Base-by-base conservation (phyloP, 192 early-diverging fungal genomes). In the Rhizophagus sp. region DNA sequence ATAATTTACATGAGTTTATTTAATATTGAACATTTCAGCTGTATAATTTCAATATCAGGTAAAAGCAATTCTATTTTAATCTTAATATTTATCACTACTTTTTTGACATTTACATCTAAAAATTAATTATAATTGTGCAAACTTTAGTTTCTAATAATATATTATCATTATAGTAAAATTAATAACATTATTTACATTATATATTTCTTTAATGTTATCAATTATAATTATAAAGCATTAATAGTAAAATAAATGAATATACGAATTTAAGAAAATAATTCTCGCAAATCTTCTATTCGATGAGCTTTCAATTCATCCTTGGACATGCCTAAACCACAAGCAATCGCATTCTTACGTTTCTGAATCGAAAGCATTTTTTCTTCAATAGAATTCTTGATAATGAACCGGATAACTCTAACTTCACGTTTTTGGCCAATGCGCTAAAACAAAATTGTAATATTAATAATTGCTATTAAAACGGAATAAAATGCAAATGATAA, bases 301-400 rank as follows among this genome's bases (percentile, higher is more conserved):
- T 81, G 84, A 22, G 79, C 72, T 74, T 86, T 83, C 6, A 77
- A 49, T 62, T 88, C 87, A 9, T 84, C 64, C 47, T 88, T 85
- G 9, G 86, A 86, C 76, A 85, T 87, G 30, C 85, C 86, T 13
- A 90, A 64, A 62, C 87, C 87, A 24, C 81, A 84, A 12, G 84
- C 85, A 88, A 90, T 75, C 73, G 86, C 83, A 82, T 90, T 84
- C 87, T 98, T 98, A 62, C 91, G 87, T 19, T 89, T 84, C 80
- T 97, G 96, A 24, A 98, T 88, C 67, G 81, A 76, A 80, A 96
- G 79, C 75, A 98, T 96, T 82, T 91, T 91, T 84, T 97, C 95
- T 80, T 98, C 97, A 3, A 98, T 92, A 75, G 93, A 91, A 66
- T 89, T 84, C 27, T 88, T 76, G 27, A 94, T 85, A 79, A 95